Conservation (phyloP, 2,329 filamentous ascomycete species). For the Aspergillus floridensis region DNA sequence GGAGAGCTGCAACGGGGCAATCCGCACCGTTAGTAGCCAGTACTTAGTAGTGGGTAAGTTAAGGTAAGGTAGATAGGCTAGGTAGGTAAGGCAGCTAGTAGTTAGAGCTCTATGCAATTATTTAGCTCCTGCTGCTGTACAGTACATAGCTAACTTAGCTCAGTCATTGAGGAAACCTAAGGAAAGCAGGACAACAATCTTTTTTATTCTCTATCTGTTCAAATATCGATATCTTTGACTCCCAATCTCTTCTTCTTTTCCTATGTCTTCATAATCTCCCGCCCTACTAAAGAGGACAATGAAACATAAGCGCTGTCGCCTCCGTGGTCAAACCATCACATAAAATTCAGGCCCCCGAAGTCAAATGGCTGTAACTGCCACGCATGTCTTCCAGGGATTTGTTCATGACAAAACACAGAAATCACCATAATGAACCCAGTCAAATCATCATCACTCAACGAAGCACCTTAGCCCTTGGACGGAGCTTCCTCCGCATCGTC, state of each 20-base stretch:
- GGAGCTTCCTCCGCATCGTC: neutral
- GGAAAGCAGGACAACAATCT: no score
- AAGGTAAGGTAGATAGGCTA: neutral
- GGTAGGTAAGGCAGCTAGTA: no score
- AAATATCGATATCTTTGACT: no score
- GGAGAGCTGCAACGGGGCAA: conserved; percentile 20
- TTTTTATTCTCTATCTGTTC: no score
- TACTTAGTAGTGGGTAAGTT: neutral
- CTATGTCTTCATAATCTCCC: neutral
- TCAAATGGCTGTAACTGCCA: neutral
- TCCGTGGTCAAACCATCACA: neutral
- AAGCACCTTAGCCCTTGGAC: neutral
- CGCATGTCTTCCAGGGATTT: neutral
- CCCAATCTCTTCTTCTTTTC: neutral
- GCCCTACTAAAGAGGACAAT: neutral
- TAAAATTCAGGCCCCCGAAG: neutral
- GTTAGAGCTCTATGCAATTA: no score
- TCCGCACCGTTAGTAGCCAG: conserved; percentile 13
- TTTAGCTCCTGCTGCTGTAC: neutral
- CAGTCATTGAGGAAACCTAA: no score
- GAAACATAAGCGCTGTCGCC: neutral
- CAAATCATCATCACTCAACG: neutral
- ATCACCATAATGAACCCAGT: neutral
- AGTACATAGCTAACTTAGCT: neutral
- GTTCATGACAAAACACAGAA: neutral